phyloP scores from a whole-genome alignment of 192 early-diverging fungal species.

The Linnemannia hyalina region DNA sequence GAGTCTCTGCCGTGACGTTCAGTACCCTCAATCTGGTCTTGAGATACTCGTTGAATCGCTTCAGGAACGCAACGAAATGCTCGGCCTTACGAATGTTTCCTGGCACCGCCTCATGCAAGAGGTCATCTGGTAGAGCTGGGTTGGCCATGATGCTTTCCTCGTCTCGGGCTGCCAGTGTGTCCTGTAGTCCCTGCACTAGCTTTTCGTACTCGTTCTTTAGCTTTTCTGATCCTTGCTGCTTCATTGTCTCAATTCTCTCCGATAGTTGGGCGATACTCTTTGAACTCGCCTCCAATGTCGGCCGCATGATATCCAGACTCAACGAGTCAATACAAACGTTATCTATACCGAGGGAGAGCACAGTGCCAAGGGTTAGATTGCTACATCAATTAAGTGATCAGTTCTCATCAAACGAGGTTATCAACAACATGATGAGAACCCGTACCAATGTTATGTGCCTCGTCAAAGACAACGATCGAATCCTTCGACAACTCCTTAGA shows the following conservation, averaged over 20 bases:
- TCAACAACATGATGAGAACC: not conserved
- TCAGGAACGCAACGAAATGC: slow-evolving; percentile 97
- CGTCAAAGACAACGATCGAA: slow-evolving; percentile 99
- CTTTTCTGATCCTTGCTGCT: slow-evolving; percentile 88
- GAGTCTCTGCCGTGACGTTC: slow-evolving; percentile 98
- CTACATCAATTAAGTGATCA: not conserved
- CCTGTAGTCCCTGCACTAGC: slow-evolving; percentile 89
- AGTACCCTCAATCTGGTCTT: slow-evolving; percentile 96
- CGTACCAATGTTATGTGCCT: slow-evolving; percentile 98
- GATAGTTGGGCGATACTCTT: slow-evolving; percentile 79
- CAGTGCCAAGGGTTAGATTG: not conserved
- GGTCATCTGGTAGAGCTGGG: slow-evolving; percentile 95
- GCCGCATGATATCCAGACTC: slow-evolving; percentile 93
- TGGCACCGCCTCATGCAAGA: slow-evolving; percentile 93
- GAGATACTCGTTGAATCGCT: slow-evolving; percentile 97
- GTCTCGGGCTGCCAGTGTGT: slow-evolving; percentile 78
- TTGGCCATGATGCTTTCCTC: slow-evolving; percentile 93
- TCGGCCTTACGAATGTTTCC: slow-evolving; percentile 98
- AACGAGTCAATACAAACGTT: slow-evolving; percentile 99
- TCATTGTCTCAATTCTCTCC: slow-evolving; percentile 85
- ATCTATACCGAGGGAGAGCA: slow-evolving; percentile 65
- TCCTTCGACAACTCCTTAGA: slow-evolving; percentile 96
- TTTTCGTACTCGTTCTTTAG: slow-evolving; percentile 91
- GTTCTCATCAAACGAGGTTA: not conserved
- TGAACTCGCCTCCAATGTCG: slow-evolving; percentile 91